phyloP scores from a whole-genome alignment of 768 basidiomycete species.

The Boletus huronensis region DNA sequence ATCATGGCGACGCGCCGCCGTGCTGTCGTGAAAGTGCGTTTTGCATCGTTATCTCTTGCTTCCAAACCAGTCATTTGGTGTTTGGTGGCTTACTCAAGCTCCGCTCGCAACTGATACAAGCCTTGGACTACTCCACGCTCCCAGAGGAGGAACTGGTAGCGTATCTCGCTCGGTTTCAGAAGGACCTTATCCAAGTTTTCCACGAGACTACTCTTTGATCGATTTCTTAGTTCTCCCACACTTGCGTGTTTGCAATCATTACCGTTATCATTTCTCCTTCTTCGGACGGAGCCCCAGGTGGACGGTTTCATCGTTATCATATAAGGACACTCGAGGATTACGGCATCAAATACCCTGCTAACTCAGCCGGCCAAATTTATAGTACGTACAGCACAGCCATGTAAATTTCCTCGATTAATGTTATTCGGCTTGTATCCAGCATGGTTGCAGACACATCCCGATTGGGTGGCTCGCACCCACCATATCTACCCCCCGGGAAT shows the following conservation, averaged over 20 bases:
- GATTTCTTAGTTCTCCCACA: not conserved
- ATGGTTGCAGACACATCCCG: slow-evolving; percentile 1
- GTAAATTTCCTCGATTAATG: too few species aligned
- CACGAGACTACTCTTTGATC: slow-evolving; percentile 22
- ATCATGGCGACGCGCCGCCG: slow-evolving; percentile 61
- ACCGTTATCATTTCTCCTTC: too few species aligned
- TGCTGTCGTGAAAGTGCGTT: slow-evolving; percentile 59
- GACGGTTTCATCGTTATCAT: slow-evolving; percentile 15
- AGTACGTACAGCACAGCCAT: too few species aligned
- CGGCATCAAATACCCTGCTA: slow-evolving; percentile 2
- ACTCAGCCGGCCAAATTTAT: not conserved
- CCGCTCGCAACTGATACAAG: slow-evolving; percentile 71
- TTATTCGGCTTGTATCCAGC: not conserved
- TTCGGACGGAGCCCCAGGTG: not conserved
- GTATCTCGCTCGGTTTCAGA: slow-evolving; percentile 69
- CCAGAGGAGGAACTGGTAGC: slow-evolving; percentile 65
- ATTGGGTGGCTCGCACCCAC: slow-evolving; percentile 8
- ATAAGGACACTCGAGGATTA: slow-evolving; percentile 6
- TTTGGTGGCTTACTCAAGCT: slow-evolving; percentile 43
- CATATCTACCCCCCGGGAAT: slow-evolving; percentile 18
- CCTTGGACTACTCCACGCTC: slow-evolving; percentile 65
- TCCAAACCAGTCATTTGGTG: not conserved
- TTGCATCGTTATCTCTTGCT: not conserved
- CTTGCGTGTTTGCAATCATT: slow-evolving; percentile 4
- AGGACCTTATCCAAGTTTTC: slow-evolving; percentile 56